Evolutionary conservation across 2,329 filamentous ascomycete species (phyloP).

Genomic region (Penicillium sp.): DNA sequence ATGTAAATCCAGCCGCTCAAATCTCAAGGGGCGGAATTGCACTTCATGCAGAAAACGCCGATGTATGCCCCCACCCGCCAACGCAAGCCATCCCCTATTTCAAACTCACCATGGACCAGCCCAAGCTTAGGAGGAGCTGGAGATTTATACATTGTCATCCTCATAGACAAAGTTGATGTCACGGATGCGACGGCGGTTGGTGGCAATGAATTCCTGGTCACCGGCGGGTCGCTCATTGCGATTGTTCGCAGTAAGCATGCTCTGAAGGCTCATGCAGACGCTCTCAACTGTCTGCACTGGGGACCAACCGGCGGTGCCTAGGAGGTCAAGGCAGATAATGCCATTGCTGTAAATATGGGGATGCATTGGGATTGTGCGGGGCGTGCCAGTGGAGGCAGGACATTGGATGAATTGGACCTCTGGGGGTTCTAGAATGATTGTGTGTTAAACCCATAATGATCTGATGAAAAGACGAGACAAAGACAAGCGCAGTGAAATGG

Average conservation of each 20-base stretch:
- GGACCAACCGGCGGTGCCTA: constrained; percentile 86
- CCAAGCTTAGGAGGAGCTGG: too few relatives aligned
- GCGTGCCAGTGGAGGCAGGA: constrained; percentile 39
- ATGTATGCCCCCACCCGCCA: neutral
- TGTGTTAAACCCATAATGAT: neutral
- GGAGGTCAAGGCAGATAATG: constrained; percentile 94
- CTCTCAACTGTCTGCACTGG: constrained; percentile 97
- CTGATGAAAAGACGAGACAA: neutral
- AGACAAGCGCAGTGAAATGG: neutral
- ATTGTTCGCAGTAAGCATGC: constrained; percentile 93
- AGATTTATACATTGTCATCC: constrained; percentile 68
- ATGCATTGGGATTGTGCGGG: constrained; percentile 77
- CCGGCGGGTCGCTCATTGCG: constrained; percentile 88
- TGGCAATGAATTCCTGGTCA: constrained; percentile 82
- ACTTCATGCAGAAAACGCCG: constrained; percentile 1
- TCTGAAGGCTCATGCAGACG: constrained; percentile 95
- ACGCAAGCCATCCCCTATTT: neutral
- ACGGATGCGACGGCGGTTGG: constrained; percentile 73
- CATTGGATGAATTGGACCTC: constrained; percentile 83
- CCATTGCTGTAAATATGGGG: constrained; percentile 98
- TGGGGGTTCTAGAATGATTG: constrained; percentile 69
- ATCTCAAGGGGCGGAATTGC: neutral
- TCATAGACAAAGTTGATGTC: constrained; percentile 96
- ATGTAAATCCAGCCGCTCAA: neutral
- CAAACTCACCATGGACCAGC: neutral